Evolutionary conservation across 2,329 filamentous ascomycete species (phyloP), one percentile per base, ranked within the genome.

Genomic region (Pyricularia pennisetigena): DNA sequence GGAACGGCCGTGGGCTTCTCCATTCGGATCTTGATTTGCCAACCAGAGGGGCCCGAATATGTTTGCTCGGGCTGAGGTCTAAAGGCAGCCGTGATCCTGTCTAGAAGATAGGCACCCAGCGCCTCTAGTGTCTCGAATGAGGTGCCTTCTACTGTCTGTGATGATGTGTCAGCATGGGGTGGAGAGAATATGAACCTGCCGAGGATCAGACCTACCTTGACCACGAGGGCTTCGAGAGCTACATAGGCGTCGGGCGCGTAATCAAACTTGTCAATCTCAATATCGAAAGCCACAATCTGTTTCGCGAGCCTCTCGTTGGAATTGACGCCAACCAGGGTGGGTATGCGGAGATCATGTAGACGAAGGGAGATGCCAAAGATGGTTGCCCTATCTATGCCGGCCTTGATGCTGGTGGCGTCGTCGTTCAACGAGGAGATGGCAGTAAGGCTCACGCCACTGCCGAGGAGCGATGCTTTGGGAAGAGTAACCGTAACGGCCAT

Each of bases 1-100:
- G 87, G 85, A 24, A 93, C 88, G 0, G 91, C 91, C 14, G 89
- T 87, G 2, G 91, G 91, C 79, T 93, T 93, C 77, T 88, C 87
- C 67, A 93, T 79, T 28, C 81, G 80, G 54, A 93, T 82, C 69
- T 82, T 84, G 66, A 93, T 79, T 69, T 81, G 81, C 78, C 84
- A 83, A 16, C 79, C 79, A 26, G 80, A 74, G 61, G 81, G 64
- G 9, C 76, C 54, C 75, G 74, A 70, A 79, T 72, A 73, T n/a
- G 74, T 72, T 68, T 73, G 73, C 32, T 75, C 72, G 68, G 73
- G 66, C 72, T 71, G 62, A 73, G 70, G 69, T 59, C 74, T 74
- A 70, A 86, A 79, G 32, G 82, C 79, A 28, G 74, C 73, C n/a
- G 83, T 77, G 59, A 88, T 79, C 8, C 74, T 76, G 5, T 77